These are phyloP conservation scores for Aphanomyces stellatus DNA, from an alignment of 352 stramenopile genomes.

Conservation along the genomic window DNA sequence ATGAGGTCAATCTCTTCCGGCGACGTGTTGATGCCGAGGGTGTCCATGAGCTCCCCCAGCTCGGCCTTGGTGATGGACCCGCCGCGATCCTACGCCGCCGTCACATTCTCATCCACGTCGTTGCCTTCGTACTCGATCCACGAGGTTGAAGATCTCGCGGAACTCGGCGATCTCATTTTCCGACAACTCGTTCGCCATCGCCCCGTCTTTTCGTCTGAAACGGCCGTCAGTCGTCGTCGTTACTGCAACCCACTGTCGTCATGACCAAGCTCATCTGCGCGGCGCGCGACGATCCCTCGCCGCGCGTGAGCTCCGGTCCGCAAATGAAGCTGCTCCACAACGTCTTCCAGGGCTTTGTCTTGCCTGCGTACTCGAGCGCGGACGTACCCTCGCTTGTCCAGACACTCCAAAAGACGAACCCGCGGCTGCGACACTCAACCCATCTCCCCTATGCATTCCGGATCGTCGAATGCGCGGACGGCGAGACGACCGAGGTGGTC, in stretches of 20 bases:
- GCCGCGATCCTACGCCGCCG: constrained; percentile 75
- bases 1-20: constrained; percentile 92
- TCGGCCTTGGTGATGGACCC: constrained; percentile 92
- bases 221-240: not conserved
- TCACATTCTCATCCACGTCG: too few relatives aligned
- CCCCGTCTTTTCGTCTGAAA: not conserved
- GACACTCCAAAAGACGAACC: not conserved
- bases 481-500: constrained; percentile 26
- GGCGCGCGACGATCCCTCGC: not conserved
- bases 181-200: constrained; percentile 56
- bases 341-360: constrained; percentile 51
- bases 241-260: not conserved
- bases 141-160: constrained; percentile 92
- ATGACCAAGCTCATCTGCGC: not conserved
- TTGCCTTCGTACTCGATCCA: constrained; percentile 75
- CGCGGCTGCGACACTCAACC: not conserved
- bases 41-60: constrained; percentile 91
- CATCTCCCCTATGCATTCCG: constrained; percentile 3
- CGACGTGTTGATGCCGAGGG: constrained; percentile 88
- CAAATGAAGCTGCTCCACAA: constrained; percentile 63
- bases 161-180: constrained; percentile 86
- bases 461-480: constrained; percentile 14
- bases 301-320: constrained; percentile 21
- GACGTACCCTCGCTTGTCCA: not conserved
- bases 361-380: constrained; percentile 24